Evolutionary conservation across 352 stramenopile species (phyloP).

Genomic region (Phytophthora macrochlamydospora): DNA sequence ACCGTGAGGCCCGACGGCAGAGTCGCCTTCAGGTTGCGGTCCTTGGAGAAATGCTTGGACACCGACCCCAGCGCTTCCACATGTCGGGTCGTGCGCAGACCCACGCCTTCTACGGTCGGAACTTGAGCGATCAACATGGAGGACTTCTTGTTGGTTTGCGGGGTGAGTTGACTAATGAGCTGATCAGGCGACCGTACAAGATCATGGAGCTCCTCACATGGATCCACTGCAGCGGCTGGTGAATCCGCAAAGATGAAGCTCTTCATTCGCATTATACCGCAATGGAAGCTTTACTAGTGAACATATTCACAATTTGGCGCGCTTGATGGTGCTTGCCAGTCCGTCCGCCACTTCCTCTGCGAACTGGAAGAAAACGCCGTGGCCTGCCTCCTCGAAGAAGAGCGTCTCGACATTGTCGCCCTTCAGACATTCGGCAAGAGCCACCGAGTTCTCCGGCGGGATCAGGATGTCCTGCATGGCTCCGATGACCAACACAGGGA

Average conservation of each 20-base stretch:
- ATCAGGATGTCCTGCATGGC: constrained; percentile 55
- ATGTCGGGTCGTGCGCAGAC: constrained; percentile 17
- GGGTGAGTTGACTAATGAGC: too few relatives aligned
- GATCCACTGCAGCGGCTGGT: too few relatives aligned
- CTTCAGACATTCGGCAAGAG: constrained; percentile 32
- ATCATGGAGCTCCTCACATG: too few relatives aligned
- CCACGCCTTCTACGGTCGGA: background rate
- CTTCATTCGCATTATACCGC: too few relatives aligned
- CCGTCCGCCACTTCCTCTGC: constrained; percentile 39
- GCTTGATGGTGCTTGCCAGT: constrained; percentile 34
- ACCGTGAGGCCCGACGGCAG: constrained; percentile 16
- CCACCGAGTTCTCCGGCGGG: constrained; percentile 37
- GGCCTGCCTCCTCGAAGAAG: constrained; percentile 41
- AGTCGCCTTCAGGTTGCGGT: constrained; percentile 12
- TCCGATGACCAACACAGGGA: constrained; percentile 57
- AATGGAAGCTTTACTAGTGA: too few relatives aligned
- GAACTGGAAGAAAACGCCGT: constrained; percentile 42
- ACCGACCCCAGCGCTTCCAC: constrained; percentile 25
- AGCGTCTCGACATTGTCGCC: constrained; percentile 33
- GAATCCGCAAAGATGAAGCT: too few relatives aligned
- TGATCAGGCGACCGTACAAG: too few relatives aligned
- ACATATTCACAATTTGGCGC: constrained; percentile 24
- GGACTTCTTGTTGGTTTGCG: background rate
- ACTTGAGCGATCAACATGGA: background rate
- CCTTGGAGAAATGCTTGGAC: constrained; percentile 21